Conservation (phyloP, 192 early-diverging fungal genomes). For the Mortierella hygrophila region DNA sequence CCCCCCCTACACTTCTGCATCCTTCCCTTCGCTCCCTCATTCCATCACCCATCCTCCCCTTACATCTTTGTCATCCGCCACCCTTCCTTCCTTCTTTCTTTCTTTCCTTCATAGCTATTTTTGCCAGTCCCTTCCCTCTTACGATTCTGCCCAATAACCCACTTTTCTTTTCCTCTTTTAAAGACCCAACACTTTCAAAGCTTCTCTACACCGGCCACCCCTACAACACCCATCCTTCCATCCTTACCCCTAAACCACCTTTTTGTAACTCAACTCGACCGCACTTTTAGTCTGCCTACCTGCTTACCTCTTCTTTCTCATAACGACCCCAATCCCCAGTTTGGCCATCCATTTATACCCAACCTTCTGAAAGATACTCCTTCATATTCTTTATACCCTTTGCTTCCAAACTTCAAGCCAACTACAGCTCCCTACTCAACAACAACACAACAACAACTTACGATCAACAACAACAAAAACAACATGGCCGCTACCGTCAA, state of each 20-base stretch:
- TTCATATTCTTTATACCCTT: not conserved
- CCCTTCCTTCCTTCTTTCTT: not conserved
- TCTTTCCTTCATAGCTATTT: not conserved
- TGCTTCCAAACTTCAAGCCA: not conserved
- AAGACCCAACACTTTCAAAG: not conserved
- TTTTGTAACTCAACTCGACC: not conserved
- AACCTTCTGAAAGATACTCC: not conserved
- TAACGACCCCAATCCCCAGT: not conserved
- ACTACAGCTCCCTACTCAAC: not conserved
- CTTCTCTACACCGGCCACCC: not conserved
- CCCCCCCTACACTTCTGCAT: not conserved
- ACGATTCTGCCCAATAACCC: no score
- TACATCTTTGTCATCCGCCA: not conserved
- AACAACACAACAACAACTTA: not conserved
- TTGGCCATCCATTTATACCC: not conserved
- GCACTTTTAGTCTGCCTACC: not conserved
- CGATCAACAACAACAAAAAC: not conserved
- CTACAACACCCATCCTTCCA: not conserved
- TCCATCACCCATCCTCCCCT: not conserved
- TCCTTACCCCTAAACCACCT: not conserved
- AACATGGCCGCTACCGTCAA: constrained; percentile 52
- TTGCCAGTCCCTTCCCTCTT: not conserved
- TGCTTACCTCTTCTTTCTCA: not conserved
- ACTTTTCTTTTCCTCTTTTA: not conserved
- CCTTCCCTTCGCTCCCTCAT: not conserved